Evolutionary conservation across 2,329 filamentous ascomycete species (phyloP), one percentile per base, ranked within the genome.

Genomic region (Mycosphaerelloides madeirae): DNA sequence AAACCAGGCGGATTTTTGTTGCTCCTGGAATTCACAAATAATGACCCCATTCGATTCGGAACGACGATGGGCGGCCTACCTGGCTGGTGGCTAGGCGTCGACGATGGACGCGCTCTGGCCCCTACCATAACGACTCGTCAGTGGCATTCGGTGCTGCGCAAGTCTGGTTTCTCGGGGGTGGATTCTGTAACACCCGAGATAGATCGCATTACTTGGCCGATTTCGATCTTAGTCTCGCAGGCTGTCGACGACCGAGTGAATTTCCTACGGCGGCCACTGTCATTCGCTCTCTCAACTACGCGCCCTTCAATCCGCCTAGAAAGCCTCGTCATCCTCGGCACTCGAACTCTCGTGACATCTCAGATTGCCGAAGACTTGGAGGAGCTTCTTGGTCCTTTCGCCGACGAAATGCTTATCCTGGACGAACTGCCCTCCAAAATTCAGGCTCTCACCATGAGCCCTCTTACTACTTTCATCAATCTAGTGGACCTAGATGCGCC

Each of bases 151-250:
- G 25, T 59, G 8, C 52, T 71, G 35, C 31, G 40, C 8, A 39
- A 48, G 1, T 46, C 56, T 3, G 64, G 64, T 6, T 68, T 67
- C 42, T 59, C 62, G 8, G 64, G 62, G 1, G 33, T 63, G 11
- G 57, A 64, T 18, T 43, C 56, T 12, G 15, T 28, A 34, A 20
- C 48, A 25, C 34, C 29, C 2, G 11, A 5, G 9, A 25, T 6
- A 9, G 6, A 6, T 9, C 9, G 5, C 22, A 9, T 6, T 25
- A 14, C 36, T 12, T 38, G 16, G 13, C 20, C 33, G 13, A 33
- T 29, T 16, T 32, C 33, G 12, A 16, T 51, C 2, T 35, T 45
- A 29, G 25, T 16, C 11, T 29, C 47, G 2, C 44, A 45, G n/a
- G 44, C 48, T 6, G 34, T 44, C 8, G 44, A 51, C 29, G 29